These are phyloP conservation scores for Cucurbita pepo DNA, from an alignment of 306 rosid species.

Conservation along the genomic window DNA sequence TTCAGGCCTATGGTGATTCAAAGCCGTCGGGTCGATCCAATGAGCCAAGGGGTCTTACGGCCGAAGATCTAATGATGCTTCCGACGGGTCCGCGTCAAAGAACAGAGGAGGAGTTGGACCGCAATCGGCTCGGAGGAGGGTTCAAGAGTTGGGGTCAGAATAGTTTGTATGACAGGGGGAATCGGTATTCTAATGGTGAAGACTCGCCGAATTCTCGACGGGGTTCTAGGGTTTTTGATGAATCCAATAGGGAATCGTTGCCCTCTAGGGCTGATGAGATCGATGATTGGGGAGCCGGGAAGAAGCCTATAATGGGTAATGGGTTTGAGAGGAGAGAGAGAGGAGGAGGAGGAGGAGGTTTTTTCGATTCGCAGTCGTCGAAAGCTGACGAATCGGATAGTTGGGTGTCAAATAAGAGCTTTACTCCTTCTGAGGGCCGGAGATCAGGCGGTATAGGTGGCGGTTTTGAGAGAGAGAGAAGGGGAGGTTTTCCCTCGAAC, in stretches of 20 bases:
- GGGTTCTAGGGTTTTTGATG: constrained; percentile 70
- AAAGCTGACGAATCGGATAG: constrained; percentile 79
- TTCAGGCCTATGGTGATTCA: constrained; percentile 28
- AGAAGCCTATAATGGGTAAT: constrained; percentile 36
- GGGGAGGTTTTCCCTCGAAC: constrained; percentile 15
- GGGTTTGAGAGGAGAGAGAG: constrained; percentile 50
- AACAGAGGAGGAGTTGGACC: constrained; percentile 72
- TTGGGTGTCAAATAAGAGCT: constrained; percentile 66
- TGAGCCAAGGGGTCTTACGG: constrained; percentile 13
- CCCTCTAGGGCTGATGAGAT: constrained; percentile 80
- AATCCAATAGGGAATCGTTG: constrained; percentile 30
- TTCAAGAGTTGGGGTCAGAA: constrained; percentile 32
- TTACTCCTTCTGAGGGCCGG: constrained; percentile 43
- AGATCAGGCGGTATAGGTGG: constrained; percentile 29
- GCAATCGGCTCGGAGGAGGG: constrained; percentile 47
- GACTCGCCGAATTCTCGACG: constrained; percentile 52
- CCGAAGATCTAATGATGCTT: constrained; percentile 36
- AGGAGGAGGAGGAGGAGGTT: constrained; percentile 22
- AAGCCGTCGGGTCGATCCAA: constrained; percentile 12
- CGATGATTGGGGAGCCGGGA: constrained; percentile 70
- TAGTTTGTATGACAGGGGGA: constrained; percentile 13
- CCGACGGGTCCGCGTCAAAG: constrained; percentile 86
- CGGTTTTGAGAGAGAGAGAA: constrained; percentile 43
- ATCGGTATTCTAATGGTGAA: constrained; percentile 23
- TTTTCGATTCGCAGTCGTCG: constrained; percentile 58